Evolutionary conservation across 352 stramenopile species (phyloP), one percentile per base, ranked within the genome.

Genomic region (Pythium volutum): DNA sequence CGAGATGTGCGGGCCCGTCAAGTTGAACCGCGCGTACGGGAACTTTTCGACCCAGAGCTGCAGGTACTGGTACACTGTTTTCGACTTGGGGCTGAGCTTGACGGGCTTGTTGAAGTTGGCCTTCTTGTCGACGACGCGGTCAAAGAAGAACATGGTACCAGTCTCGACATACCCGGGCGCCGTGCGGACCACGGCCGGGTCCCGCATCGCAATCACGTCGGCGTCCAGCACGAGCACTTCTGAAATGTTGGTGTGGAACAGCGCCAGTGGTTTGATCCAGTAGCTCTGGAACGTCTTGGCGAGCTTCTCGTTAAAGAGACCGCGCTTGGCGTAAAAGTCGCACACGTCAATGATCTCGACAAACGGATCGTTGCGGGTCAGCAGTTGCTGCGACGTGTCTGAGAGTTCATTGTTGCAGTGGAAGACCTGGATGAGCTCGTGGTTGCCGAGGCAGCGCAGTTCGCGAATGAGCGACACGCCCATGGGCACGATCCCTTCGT

Each of bases 61-160:
- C n/a, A 90, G 63, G 33, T 66, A 66, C 53, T 77, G 71, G 54
- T 79, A 66, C 4, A 67, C 53, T 43, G 69, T 69, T 25, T 25
- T 52, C 2, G 48, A 59, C 36, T 64, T 59, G 18, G 67, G 69
- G 9, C 65, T 67, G 26, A 65, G 48, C 36, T 62, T 58, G 10
- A 76, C 69, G 10, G 70, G 52, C 31, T 70, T 68, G 52, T 88
- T 86, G 59, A 91, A 82, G 53, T 76, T 85, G 23, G 74, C 61
- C 7, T 69, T 64, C 42, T 76, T 77, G 14, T 70, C 68, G 27
- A 86, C 69, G 15, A 88, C 75, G n/a, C 79, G 79, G 50, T 88
- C 79, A 55, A 84, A 84, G 72, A 89, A 88, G 63, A 88, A 88
- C 16, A 67, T 81, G 16, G 79, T 84, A 18, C 79, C 76, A 1